Percentiles rank a stretch among this genome's conserved stretches.
Evolutionary conservation across 805 yeast genomes (phyloP).

Genomic region (Candida pseudoglaebosa): DNA sequence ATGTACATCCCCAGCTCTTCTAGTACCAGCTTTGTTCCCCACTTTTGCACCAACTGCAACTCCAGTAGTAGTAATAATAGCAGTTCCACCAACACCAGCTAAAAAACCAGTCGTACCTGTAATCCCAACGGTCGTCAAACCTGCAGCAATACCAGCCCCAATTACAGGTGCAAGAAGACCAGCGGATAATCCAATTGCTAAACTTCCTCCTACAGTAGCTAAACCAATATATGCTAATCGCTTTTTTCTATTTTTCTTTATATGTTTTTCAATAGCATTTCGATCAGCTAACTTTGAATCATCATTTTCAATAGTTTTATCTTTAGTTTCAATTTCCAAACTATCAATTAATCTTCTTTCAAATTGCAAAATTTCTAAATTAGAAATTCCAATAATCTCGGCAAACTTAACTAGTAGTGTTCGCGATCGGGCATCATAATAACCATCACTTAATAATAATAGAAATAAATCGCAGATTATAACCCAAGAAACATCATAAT

Average conservation of each 20-base stretch:
- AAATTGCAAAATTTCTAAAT: slow-evolving; percentile 79
- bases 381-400: slow-evolving; percentile 48
- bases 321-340: slow-evolving; percentile 68
- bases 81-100: slow-evolving; percentile 96
- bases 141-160: slow-evolving; percentile 98
- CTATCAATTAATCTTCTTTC: slow-evolving; percentile 90
- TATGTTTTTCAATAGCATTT: slow-evolving; percentile 64
- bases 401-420: slow-evolving; percentile 73
- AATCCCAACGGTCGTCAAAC: slow-evolving; percentile 89
- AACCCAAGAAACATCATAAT: slow-evolving; percentile 83
- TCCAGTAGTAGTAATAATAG: slow-evolving; percentile 88
- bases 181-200: slow-evolving; percentile 91
- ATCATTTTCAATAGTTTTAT: slow-evolving; percentile 52
- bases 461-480: slow-evolving; percentile 86
- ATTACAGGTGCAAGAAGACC: slow-evolving; percentile 96
- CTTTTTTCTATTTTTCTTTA: slow-evolving; percentile 60
- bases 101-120: slow-evolving; percentile 89
- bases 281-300: slow-evolving; percentile 77
- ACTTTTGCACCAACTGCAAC: slow-evolving; percentile 87
- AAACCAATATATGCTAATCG: slow-evolving; percentile 85
- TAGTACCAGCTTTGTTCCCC: slow-evolving; percentile 79
- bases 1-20: slow-evolving; percentile 85
- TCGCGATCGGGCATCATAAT: slow-evolving; percentile 86
- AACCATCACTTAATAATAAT: slow-evolving; percentile 73
- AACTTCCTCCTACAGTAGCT: slow-evolving; percentile 94